phyloP scores from a whole-genome alignment of 192 early-diverging fungal genomes.

The Entophlyctis luteolus region DNA sequence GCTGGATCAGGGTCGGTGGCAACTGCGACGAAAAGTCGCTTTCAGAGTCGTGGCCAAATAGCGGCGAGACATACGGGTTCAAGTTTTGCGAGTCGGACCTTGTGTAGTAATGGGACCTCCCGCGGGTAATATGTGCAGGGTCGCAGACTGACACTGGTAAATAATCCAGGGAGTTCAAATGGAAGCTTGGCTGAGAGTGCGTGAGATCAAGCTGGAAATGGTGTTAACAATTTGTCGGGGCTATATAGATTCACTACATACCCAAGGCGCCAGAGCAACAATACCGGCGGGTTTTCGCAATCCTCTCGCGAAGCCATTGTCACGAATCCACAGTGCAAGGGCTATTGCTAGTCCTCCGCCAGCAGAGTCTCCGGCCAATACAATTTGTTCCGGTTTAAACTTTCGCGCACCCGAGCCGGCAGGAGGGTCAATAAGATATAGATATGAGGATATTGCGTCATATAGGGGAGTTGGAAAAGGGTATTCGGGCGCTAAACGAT shows the following conservation, averaged over 20 bases:
- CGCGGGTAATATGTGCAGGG: slow-evolving; percentile 13
- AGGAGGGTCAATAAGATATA: slow-evolving; percentile 35
- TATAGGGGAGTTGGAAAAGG: slow-evolving; percentile 31
- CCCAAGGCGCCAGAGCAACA: slow-evolving; percentile 54
- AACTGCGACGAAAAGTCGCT: slow-evolving; percentile 5
- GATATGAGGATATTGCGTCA: slow-evolving; percentile 38
- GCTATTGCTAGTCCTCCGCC: slow-evolving; percentile 33
- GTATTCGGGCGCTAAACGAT: slow-evolving; percentile 37
- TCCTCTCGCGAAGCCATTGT: slow-evolving; percentile 38
- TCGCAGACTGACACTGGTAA: slow-evolving; percentile 13
- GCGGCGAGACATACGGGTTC: slow-evolving; percentile 29
- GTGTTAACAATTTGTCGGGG: too few species aligned
- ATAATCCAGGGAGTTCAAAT: slow-evolving; percentile 32
- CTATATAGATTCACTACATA: background rate
- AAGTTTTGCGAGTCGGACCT: slow-evolving; percentile 18
- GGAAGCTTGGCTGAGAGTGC: slow-evolving; percentile 23
- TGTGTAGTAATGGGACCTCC: slow-evolving; percentile 33
- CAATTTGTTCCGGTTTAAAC: slow-evolving; percentile 31
- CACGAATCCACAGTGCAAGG: slow-evolving; percentile 51
- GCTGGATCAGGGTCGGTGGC: slow-evolving; percentile 28
- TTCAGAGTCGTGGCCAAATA: slow-evolving; percentile 18
- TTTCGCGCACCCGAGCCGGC: background rate
- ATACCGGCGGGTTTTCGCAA: slow-evolving; percentile 20
- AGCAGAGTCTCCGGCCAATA: slow-evolving; percentile 36
- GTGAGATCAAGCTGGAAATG: slow-evolving; percentile 25